phyloP scores from a whole-genome alignment of 257 asterid species.

The Avicennia marina region DNA sequence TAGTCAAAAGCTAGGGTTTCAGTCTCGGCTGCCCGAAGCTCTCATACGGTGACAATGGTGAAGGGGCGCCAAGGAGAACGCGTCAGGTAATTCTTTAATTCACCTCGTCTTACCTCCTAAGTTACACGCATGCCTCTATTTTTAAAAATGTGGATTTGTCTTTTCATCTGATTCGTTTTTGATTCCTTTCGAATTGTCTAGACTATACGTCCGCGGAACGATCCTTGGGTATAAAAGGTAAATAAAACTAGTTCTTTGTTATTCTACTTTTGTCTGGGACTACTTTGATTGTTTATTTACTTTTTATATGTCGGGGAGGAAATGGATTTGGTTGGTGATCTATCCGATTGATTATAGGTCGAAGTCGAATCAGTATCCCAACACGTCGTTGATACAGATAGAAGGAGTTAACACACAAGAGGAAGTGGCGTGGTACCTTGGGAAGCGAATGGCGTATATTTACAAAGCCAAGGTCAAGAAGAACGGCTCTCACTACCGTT shows the following conservation, averaged over 20 bases:
- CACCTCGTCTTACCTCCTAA: background rate
- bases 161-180: background rate
- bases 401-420: constrained; percentile 71
- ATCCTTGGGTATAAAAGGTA: constrained; percentile 65
- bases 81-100: constrained; percentile 27
- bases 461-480: constrained; percentile 69
- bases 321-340: background rate
- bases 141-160: too few species aligned
- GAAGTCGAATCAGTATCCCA: constrained; percentile 73
- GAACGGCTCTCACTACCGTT: constrained; percentile 50
- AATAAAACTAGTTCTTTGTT: background rate
- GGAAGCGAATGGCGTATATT: constrained; percentile 59
- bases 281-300: background rate
- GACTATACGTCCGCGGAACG: constrained; percentile 61
- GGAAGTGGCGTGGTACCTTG: constrained; percentile 66
- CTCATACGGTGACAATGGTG: constrained; percentile 13
- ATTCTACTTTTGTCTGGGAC: background rate
- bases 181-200: background rate
- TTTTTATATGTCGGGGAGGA: background rate
- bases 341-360: constrained; percentile 29
- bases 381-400: constrained; percentile 57
- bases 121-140: background rate
- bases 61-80: constrained; percentile 33
- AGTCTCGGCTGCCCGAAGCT: background rate
- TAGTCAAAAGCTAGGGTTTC: background rate